A percentile compares a stretch with the other conserved stretches of the same genome.
These are phyloP conservation scores for Eucalyptus pauciflora DNA, from an alignment of 345 rosid species.

Conservation along the genomic window DNA sequence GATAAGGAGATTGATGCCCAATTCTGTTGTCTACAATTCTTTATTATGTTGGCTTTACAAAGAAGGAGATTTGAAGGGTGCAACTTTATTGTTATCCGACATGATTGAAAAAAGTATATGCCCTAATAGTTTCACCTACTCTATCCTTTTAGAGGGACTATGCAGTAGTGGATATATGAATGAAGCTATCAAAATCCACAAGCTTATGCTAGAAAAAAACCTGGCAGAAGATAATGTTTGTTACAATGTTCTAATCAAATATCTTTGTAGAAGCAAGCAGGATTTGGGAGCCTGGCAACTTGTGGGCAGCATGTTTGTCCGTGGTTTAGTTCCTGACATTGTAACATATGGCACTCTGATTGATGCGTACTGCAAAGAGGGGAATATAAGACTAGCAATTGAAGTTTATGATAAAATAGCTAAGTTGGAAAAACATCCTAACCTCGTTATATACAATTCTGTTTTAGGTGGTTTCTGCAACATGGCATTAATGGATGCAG, in stretches of 20 bases:
- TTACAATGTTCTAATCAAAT: constrained; percentile 44
- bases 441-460: constrained; percentile 38
- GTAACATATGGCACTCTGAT: constrained; percentile 58
- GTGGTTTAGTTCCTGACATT: constrained; percentile 33
- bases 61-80: constrained; percentile 46
- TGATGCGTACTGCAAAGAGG: constrained; percentile 46
- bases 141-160: constrained; percentile 34
- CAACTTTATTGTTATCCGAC: constrained; percentile 24
- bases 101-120: constrained; percentile 27
- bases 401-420: constrained; percentile 27
- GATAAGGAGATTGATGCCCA: constrained; percentile 36
- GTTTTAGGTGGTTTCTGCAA: constrained; percentile 53
- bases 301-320: constrained; percentile 41
- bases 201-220: constrained; percentile 23
- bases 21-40: constrained; percentile 43
- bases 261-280: constrained; percentile 24
- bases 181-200: constrained; percentile 40
- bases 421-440: constrained; percentile 21
- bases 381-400: constrained; percentile 37
- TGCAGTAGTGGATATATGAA: constrained; percentile 24
- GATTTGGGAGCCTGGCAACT: constrained; percentile 29
- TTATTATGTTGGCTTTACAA: constrained; percentile 44
- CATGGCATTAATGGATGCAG: constrained; percentile 10
- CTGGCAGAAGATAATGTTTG: constrained; percentile 36
- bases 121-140: constrained; percentile 36